A percentile compares a stretch with the other conserved stretches of the same genome.
Evolutionary conservation across 257 asterid genomes (phyloP).

Genomic region (Solanum ossicruentum): DNA sequence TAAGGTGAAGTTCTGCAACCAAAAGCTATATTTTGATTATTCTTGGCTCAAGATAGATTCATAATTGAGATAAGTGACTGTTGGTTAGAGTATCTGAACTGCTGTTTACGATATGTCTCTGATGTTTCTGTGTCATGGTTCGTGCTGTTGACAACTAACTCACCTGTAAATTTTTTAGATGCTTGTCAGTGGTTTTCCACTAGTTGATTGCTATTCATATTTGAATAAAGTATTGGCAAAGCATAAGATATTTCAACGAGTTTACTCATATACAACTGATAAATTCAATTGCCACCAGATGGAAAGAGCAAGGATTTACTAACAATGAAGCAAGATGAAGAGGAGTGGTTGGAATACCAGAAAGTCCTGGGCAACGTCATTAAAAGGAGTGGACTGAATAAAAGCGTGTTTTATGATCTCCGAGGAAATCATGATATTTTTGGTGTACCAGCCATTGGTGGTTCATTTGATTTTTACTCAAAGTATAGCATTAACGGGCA

Average conservation of each 20-base stretch:
- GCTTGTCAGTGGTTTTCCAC: neutral
- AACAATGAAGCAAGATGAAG: slow-evolving; percentile 69
- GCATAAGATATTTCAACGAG: neutral
- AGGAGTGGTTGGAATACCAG: slow-evolving; percentile 83
- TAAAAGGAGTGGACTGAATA: slow-evolving; percentile 59
- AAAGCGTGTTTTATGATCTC: slow-evolving; percentile 58
- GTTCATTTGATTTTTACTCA: slow-evolving; percentile 64
- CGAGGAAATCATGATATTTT: slow-evolving; percentile 94
- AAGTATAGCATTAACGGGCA: slow-evolving; percentile 57
- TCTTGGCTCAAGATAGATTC: neutral
- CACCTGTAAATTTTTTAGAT: neutral
- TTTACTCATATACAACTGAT: neutral
- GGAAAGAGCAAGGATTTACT: slow-evolving; percentile 90
- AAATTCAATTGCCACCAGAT: slow-evolving; percentile 26
- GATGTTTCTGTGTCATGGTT: neutral
- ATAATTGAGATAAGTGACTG: neutral
- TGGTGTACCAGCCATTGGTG: slow-evolving; percentile 63
- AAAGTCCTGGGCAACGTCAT: slow-evolving; percentile 63
- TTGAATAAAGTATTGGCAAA: neutral
- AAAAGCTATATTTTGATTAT: neutral
- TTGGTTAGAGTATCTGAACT: neutral
- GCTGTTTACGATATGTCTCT: neutral
- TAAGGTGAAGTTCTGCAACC: neutral
- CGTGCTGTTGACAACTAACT: neutral
- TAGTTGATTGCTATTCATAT: neutral